These are phyloP conservation scores for Mycena venus DNA, from an alignment of 768 basidiomycete species.

Conservation along the genomic window DNA sequence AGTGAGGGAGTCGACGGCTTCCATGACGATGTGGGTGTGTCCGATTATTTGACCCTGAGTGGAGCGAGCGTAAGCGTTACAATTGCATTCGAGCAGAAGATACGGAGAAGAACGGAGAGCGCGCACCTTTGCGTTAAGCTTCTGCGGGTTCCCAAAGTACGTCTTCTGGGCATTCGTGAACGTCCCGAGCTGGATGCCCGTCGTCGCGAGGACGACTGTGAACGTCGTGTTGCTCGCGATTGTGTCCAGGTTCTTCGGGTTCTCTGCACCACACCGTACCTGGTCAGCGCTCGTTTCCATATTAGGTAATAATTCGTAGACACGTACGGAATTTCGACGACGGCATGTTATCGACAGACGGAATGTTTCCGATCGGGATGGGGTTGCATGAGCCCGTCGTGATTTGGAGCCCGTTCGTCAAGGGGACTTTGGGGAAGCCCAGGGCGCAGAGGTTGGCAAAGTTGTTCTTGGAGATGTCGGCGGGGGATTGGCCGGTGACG, in stretches of 20 bases:
- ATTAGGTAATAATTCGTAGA: no score
- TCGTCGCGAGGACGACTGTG: constrained; percentile 62
- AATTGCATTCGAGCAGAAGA: no score
- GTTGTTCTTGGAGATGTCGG: background rate
- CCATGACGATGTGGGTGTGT: constrained; percentile 70
- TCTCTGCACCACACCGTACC: no score
- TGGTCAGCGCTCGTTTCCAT: no score
- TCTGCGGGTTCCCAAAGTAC: constrained; percentile 70
- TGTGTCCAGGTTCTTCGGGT: constrained; percentile 57
- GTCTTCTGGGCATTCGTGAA: constrained; percentile 61
- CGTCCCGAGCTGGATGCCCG: constrained; percentile 56
- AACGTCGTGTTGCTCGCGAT: constrained; percentile 63
- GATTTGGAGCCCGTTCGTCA: constrained; percentile 68
- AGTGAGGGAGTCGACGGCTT: constrained; percentile 56
- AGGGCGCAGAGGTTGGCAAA: constrained; percentile 58
- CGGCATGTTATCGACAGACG: constrained; percentile 61
- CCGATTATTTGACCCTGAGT: constrained; percentile 63
- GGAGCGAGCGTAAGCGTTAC: no score
- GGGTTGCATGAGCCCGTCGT: constrained; percentile 69
- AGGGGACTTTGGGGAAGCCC: constrained; percentile 55
- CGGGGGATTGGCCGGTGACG: constrained; percentile 50
- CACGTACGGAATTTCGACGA: constrained; percentile 56
- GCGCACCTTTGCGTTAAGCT: constrained; percentile 57
- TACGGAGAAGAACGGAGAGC: no score
- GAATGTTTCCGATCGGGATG: constrained; percentile 67